Percentiles rank a stretch among this genome's conserved stretches.
phyloP scores from a whole-genome alignment of 2,329 filamentous ascomycete genomes.

The Talaromyces sp. region DNA sequence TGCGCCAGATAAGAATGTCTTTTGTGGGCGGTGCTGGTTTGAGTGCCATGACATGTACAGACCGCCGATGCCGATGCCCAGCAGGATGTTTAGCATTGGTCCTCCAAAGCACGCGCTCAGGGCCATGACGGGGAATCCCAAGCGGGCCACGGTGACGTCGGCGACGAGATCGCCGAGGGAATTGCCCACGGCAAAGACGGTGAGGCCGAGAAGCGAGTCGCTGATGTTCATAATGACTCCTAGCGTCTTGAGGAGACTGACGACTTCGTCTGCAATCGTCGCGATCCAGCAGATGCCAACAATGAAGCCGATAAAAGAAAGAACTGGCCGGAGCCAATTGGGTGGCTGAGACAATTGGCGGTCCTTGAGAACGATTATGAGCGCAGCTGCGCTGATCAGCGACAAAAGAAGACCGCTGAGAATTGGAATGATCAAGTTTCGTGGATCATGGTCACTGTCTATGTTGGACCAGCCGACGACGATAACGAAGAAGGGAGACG shows the following conservation, averaged over 20 bases:
- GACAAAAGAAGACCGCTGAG: slow-evolving; percentile 65
- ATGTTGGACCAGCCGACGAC: slow-evolving; percentile 61
- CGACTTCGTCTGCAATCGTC: slow-evolving; percentile 90
- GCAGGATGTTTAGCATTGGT: slow-evolving; percentile 92
- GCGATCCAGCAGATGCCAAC: slow-evolving; percentile 96
- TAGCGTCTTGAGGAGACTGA: slow-evolving; percentile 86
- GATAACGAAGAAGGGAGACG: slow-evolving; percentile 76
- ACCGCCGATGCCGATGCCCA: slow-evolving; percentile 89
- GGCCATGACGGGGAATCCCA: slow-evolving; percentile 97
- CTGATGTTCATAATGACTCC: slow-evolving; percentile 90
- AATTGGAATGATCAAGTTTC: slow-evolving; percentile 51
- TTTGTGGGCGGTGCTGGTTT: slow-evolving; percentile 43
- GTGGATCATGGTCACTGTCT: slow-evolving; percentile 50
- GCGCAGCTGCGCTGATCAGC: slow-evolving; percentile 57
- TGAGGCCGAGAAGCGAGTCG: slow-evolving; percentile 89
- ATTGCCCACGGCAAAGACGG: slow-evolving; percentile 94
- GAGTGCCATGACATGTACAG: slow-evolving; percentile 65
- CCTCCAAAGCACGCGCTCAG: slow-evolving; percentile 94
- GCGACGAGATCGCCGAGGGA: slow-evolving; percentile 90
- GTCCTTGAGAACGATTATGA: slow-evolving; percentile 60
- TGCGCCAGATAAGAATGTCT: slow-evolving; percentile 1
- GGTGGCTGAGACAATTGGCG: slow-evolving; percentile 48
- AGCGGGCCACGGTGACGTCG: slow-evolving; percentile 84
- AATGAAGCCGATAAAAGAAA: slow-evolving; percentile 85
- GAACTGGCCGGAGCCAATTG: slow-evolving; percentile 67